Base-by-base conservation (phyloP, 768 basidiomycete genomes). In the Coprinopsis sp. region DNA sequence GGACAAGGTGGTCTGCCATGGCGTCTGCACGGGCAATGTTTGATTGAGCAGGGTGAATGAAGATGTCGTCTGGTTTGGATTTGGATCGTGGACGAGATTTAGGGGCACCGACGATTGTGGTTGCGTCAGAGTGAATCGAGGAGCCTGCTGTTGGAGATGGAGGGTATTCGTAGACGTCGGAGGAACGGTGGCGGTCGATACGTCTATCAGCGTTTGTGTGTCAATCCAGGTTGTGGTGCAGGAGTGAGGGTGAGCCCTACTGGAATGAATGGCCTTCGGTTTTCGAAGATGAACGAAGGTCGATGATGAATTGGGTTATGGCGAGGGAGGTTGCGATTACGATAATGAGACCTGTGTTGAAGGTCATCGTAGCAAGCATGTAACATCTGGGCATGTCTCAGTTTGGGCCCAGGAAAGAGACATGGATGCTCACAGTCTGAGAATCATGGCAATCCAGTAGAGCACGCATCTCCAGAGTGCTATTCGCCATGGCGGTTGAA, bases 341-440 rank as follows among this genome's bases (percentile, higher is more conserved):
- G 28, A 30, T 36, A 8, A 19, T 24, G 51, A 43, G 43, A 8
- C 81, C 76, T n/a, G 78, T 46, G 45, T 85, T 77, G 51, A 82
- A 78, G 18, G 84, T 78, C 83, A 87, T 87, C 21, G 80, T 74
- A 42, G 82, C 67, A 13, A 88, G 71, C 84, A 88, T 87, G 56
- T 87, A 87, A 50, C 76, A 63, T 46, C 84, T 87, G 44, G 41
- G 36, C 23, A 25, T 44, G 14, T 27, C 24, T 22, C 36, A 34
- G 29, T 24, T 18, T 24, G 13, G 36, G 33, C 25, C 13, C 22
- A 21, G 27, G 14, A 27, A 14, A 11, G n/a, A 28, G 23, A 42
- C 30, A 11, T 5, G 14, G n/a, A 14, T 8, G 61, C 82, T 61
- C 58, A 87, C 86, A 88, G 60, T 68, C 85, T 68, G 22, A 81